A percentile compares a stretch with the other conserved stretches of the same genome.
phyloP scores from a whole-genome alignment of 352 stramenopile genomes.

The Phytophthora idaei region DNA sequence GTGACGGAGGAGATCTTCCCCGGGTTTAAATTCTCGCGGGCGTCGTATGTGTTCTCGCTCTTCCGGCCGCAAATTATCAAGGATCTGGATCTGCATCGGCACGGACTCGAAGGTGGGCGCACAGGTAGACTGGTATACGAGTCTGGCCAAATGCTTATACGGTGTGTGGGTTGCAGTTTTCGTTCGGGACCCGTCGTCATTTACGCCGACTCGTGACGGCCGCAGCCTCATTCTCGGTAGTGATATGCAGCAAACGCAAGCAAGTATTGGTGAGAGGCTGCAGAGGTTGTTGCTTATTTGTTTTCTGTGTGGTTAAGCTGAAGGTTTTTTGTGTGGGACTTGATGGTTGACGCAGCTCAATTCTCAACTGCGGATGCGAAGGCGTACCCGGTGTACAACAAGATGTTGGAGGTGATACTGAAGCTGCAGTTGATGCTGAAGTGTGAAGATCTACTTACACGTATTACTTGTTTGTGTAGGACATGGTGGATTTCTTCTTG shows the following conservation, averaged over 20 bases:
- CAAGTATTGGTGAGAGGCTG: constrained; percentile 63
- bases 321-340: background rate
- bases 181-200: constrained; percentile 85
- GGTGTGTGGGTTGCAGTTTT: constrained; percentile 51
- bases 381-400: constrained; percentile 84
- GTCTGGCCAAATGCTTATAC: background rate
- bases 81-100: constrained; percentile 80
- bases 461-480: constrained; percentile 34
- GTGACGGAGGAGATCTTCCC: constrained; percentile 93
- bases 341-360: constrained; percentile 54
- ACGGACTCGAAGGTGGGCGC: constrained; percentile 72
- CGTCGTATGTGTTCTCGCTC: constrained; percentile 91
- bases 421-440: background rate
- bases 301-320: background rate
- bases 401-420: constrained; percentile 67
- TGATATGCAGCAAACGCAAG: constrained; percentile 77
- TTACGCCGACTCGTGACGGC: constrained; percentile 83
- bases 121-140: background rate
- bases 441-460: background rate
- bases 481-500: constrained; percentile 81
- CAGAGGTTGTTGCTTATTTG: background rate
- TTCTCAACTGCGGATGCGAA: constrained; percentile 82
- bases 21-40: constrained; percentile 91
- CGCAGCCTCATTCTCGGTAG: constrained; percentile 81
- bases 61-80: constrained; percentile 91